Percentiles rank a stretch among this genome's conserved stretches.
Evolutionary conservation across 352 stramenopile species (phyloP).

Genomic region (Phytophthora sp.): DNA sequence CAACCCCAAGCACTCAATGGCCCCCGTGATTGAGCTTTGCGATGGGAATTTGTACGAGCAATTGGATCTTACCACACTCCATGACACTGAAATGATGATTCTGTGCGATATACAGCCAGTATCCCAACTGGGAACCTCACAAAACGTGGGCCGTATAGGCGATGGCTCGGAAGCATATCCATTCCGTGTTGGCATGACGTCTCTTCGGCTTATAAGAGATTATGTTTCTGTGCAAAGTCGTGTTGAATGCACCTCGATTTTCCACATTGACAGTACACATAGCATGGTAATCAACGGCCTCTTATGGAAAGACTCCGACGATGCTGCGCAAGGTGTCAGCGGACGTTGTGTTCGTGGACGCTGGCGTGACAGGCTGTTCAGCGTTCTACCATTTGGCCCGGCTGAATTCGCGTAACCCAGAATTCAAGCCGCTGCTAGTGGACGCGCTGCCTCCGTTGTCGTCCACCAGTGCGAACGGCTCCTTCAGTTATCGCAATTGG

Average conservation of each 20-base stretch:
- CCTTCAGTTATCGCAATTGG: conserved; percentile 88
- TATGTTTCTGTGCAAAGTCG: neutral
- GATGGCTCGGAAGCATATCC: neutral
- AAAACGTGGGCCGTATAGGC: neutral
- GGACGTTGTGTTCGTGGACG: conserved; percentile 77
- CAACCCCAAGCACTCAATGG: too few relatives aligned
- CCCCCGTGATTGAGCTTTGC: too few relatives aligned
- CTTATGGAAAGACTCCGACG: too few relatives aligned
- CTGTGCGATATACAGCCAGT: neutral
- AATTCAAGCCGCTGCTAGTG: conserved; percentile 78
- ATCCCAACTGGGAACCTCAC: neutral
- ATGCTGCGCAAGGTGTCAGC: conserved; percentile 57
- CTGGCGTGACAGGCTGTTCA: conserved; percentile 76
- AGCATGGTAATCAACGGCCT: too few relatives aligned
- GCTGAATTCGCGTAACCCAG: conserved; percentile 59
- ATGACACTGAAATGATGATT: too few relatives aligned
- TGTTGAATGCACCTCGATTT: neutral
- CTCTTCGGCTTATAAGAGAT: neutral
- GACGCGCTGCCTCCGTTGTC: conserved; percentile 69
- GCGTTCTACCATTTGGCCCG: conserved; percentile 81
- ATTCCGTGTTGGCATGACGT: neutral
- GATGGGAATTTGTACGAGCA: too few relatives aligned
- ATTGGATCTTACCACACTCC: too few relatives aligned
- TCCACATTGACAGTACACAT: neutral
- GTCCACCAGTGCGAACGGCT: conserved; percentile 79